phyloP scores from a whole-genome alignment of 1,284 basidiomycete genomes.

The Cutaneotrichosporon cutaneum region DNA sequence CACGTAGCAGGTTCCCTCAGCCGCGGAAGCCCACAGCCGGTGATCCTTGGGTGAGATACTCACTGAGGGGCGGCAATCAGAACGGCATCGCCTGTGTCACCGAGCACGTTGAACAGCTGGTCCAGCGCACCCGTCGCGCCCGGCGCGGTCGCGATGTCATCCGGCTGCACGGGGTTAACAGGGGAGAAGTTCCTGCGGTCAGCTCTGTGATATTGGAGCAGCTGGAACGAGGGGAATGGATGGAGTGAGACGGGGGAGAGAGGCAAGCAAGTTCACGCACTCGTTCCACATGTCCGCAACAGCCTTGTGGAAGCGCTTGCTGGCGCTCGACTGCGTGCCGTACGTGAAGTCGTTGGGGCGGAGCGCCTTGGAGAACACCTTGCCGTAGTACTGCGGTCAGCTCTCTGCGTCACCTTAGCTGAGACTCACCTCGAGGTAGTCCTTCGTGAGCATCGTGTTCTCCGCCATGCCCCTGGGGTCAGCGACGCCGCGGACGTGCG shows the following conservation, averaged over 20 bases:
- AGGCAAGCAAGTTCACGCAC: slow-evolving; percentile 5
- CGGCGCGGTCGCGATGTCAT: slow-evolving; percentile 37
- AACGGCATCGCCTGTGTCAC: slow-evolving; percentile 40
- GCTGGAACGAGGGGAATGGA: no score
- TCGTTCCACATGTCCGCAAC: slow-evolving; percentile 26
- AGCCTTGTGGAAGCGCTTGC: slow-evolving; percentile 17
- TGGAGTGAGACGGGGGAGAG: no score
- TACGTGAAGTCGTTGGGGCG: slow-evolving; percentile 19
- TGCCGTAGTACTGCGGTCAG: slow-evolving; percentile 15
- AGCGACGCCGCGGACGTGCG: not conserved
- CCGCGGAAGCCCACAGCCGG: no score
- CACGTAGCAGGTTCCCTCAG: no score
- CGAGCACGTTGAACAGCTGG: slow-evolving; percentile 38
- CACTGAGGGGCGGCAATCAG: slow-evolving; percentile 39
- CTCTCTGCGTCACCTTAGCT: no score
- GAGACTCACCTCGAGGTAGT: slow-evolving; percentile 21
- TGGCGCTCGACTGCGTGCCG: slow-evolving; percentile 19
- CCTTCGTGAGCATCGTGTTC: slow-evolving; percentile 22
- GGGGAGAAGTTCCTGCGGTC: slow-evolving; percentile 26
- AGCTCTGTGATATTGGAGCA: not conserved
- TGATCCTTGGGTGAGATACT: no score
- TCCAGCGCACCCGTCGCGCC: slow-evolving; percentile 39
- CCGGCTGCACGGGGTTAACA: slow-evolving; percentile 27
- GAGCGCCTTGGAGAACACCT: slow-evolving; percentile 14
- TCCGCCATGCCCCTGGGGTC: slow-evolving; percentile 22